Base-by-base conservation (phyloP, 345 rosid genomes). In the Eucalyptus regnans region DNA sequence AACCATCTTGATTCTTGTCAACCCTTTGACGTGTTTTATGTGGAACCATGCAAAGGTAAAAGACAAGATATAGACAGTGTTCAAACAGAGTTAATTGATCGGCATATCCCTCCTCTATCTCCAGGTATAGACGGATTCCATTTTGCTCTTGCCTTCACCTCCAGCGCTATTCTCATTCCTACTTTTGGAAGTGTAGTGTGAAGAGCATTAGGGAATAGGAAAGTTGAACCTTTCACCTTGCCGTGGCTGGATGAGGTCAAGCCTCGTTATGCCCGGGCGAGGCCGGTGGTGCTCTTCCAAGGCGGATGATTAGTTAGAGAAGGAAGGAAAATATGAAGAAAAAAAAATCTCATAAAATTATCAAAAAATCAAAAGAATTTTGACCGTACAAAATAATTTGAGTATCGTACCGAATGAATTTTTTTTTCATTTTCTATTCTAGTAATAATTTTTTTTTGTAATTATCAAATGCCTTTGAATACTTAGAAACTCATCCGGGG, bases 371-470 rank as follows among this genome's bases (percentile, higher is more conserved):
- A 51, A 51, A 51, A 16, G 20, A 51, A 51, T 51, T 51, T 51
- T 0, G 0, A 16, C 8, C 1, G 0, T 0, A 1, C 54, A 51
- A 51, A 51, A 51, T 0, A 6, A 16, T 16, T 2, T 51, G 18
- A 51, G 20, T 3, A 15, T 51, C 0, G 0, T 51, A 0, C 18
- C 1, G 6, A 51, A 51, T 50, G 4, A 0, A 49, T 50, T 49
- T 50, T 50, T 50, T 50, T 0, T 50, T 50, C 6, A 13, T 50
- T 50, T 50, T 50, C 51, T 49, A 12, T 12, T 49, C 1, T 49
- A 0, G 15, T 0, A 50, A 50, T 50, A 50, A 50, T 1, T 13
- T 5, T 0, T 50, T 50, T 5, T 50, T 15, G 16, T 2, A 50
- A 12, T 4, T 13, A 50, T 1, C 6, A 50, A 50, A 50, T 50